Base-by-base conservation (phyloP, 345 rosid species). In the Populus alba region DNA sequence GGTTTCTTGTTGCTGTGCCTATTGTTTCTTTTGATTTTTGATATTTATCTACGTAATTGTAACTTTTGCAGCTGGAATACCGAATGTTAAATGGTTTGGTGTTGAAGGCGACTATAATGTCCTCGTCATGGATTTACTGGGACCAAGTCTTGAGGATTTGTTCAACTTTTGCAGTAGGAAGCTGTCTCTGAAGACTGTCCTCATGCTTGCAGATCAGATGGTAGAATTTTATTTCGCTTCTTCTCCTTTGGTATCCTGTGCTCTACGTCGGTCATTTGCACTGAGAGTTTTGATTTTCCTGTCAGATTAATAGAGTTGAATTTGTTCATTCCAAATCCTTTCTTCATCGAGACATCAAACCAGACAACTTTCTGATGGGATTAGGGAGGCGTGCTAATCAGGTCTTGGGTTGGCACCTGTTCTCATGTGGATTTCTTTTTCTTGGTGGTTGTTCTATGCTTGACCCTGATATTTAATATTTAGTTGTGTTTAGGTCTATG, bases 131-230 rank as follows among this genome's bases (percentile, higher is more conserved):
- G 97, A 92, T 88, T 88, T 93, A 74, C 78, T 93, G 85, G 98
- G 98, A 73, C 98, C 97, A 71, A 93, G 98, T 87, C 98, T 93
- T 72, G 97, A 93, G 88, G 97, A 93, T 84, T 84, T 93, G 84
- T 93, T 93, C 86, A 92, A 90, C 89, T 90, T 93, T 78, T 93
- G 97, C 78, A 88, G 92, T 78, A 87, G 98, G 77, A 93, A 93
- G 85, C 85, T 93, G 70, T 91, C 97, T 73, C 88, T 93, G 68
- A 92, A 93, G 90, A 92, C 98, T 70, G 97, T 93, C 43, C 90
- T 93, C 71, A 89, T 93, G 98, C 97, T 93, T 84, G 97, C 98
- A 17, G 98, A 93, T 85, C 98, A 93, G 84, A 93, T 93, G 98
- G 98, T 92, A 87, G 75, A 83, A 74, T 23, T 53, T 59, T 59